Evolutionary conservation across 2,329 filamentous ascomycete species (phyloP).

Genomic region (Trichoderma simmonsii): DNA sequence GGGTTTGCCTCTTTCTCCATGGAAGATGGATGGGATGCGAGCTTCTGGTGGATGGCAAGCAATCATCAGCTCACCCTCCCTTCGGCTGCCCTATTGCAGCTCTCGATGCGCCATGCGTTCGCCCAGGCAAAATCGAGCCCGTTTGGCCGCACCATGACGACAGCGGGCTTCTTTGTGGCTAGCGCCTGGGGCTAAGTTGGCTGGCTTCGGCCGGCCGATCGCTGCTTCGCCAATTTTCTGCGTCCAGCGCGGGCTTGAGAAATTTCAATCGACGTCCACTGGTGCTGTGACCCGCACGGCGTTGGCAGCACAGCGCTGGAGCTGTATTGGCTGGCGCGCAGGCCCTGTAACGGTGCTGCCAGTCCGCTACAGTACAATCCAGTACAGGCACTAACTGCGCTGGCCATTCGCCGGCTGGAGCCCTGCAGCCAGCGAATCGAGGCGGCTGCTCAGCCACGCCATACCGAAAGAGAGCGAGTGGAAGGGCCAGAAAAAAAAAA

Average conservation of each 20-base stretch:
- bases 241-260: constrained; percentile 4
- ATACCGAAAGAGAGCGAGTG: background rate
- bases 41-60: background rate
- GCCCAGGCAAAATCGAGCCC: background rate
- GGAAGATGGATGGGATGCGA: background rate
- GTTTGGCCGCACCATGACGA: constrained; percentile 13
- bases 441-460: background rate
- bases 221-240: background rate
- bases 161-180: background rate
- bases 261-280: background rate
- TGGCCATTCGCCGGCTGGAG: background rate
- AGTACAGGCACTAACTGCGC: background rate
- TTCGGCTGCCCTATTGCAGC: constrained; percentile 5
- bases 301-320: background rate
- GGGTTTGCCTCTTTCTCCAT: background rate
- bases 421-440: constrained; percentile 1
- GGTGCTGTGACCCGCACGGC: background rate
- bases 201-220: constrained; percentile 3
- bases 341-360: background rate
- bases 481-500: background rate
- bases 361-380: constrained; percentile 4
- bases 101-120: background rate
- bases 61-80: constrained; percentile 13
- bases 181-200: background rate
- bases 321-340: background rate